phyloP scores from a whole-genome alignment of 805 yeast species.

The Candida endomychidarum region DNA sequence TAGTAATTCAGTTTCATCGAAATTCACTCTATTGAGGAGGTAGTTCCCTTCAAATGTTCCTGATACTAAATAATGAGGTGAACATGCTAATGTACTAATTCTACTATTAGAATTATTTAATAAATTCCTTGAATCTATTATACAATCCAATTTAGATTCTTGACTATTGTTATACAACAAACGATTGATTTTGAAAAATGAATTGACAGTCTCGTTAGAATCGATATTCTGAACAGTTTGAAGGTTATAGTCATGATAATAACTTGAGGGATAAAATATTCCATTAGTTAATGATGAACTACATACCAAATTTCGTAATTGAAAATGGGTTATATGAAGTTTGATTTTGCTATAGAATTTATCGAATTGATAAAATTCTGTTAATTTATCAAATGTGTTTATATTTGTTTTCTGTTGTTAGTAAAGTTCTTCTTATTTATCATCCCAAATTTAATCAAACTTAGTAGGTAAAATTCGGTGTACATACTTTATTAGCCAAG shows the following conservation, averaged over 20 bases:
- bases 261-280: conserved; percentile 40
- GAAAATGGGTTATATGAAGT: conserved; percentile 56
- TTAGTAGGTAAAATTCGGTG: too few relatives aligned
- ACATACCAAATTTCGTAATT: conserved; percentile 51
- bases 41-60: conserved; percentile 59
- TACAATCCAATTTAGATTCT: conserved; percentile 34
- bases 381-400: conserved; percentile 19
- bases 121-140: conserved; percentile 36
- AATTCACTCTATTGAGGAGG: conserved; percentile 25
- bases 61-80: conserved; percentile 42
- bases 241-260: conserved; percentile 28
- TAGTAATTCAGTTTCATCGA: conserved; percentile 27
- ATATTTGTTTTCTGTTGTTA: conserved; percentile 22
- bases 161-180: conserved; percentile 28
- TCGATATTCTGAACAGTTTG: conserved; percentile 24
- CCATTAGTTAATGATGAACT: conserved; percentile 33
- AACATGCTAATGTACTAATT: conserved; percentile 49
- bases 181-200: conserved; percentile 37
- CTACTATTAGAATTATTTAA: conserved; percentile 34
- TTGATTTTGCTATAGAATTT: conserved; percentile 44
- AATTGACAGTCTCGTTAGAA: conserved; percentile 28
- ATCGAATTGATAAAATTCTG: conserved; percentile 39
- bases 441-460: too few relatives aligned
- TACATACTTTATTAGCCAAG: conserved; percentile 34
- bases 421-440: conserved; percentile 23